These are phyloP conservation scores for Pseudocercospora cruenta DNA, from an alignment of 2,329 filamentous ascomycete species.

Conservation along the genomic window DNA sequence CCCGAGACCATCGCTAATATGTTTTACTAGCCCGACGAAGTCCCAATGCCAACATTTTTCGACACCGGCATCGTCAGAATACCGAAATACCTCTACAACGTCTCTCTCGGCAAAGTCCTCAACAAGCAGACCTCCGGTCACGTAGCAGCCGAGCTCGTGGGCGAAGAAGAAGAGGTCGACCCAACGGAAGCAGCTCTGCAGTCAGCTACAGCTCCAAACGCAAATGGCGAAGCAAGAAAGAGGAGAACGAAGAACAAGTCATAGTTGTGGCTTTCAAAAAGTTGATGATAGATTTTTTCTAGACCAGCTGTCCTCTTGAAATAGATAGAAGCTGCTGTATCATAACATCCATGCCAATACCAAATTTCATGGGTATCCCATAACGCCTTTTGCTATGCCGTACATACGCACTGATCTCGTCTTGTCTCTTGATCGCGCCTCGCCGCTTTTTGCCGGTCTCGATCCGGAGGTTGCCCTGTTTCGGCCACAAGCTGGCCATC, in stretches of 20 bases:
- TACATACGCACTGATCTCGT: not conserved
- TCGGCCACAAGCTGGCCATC: too few relatives aligned
- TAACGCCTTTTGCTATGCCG: slow-evolving; percentile 5
- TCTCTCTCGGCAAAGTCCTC: slow-evolving; percentile 48
- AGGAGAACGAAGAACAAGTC: slow-evolving; percentile 37
- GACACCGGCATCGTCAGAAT: slow-evolving; percentile 83
- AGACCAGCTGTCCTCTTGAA: not conserved
- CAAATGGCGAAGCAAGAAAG: slow-evolving; percentile 51
- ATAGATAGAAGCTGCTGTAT: slow-evolving; percentile 4
- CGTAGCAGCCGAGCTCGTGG: slow-evolving; percentile 26
- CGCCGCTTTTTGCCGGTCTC: too few relatives aligned
- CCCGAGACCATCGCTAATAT: too few relatives aligned
- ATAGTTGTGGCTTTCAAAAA: slow-evolving; percentile 12
- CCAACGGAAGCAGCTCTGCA: slow-evolving; percentile 44
- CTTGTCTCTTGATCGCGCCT: too few relatives aligned
- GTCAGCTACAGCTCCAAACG: slow-evolving; percentile 48
- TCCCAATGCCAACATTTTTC: slow-evolving; percentile 72
- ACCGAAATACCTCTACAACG: slow-evolving; percentile 71
- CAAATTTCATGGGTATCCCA: slow-evolving; percentile 2
- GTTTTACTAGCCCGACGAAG: slow-evolving; percentile 70
- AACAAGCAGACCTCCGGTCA: slow-evolving; percentile 42
- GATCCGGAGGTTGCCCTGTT: too few relatives aligned
- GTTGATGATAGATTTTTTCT: not conserved
- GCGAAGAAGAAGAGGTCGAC: slow-evolving; percentile 42
- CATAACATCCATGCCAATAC: not conserved